A percentile compares a stretch with the other conserved stretches of the same genome.
phyloP scores from a whole-genome alignment of 176 grass and related monocot genomes.

The Triticum monococcum region DNA sequence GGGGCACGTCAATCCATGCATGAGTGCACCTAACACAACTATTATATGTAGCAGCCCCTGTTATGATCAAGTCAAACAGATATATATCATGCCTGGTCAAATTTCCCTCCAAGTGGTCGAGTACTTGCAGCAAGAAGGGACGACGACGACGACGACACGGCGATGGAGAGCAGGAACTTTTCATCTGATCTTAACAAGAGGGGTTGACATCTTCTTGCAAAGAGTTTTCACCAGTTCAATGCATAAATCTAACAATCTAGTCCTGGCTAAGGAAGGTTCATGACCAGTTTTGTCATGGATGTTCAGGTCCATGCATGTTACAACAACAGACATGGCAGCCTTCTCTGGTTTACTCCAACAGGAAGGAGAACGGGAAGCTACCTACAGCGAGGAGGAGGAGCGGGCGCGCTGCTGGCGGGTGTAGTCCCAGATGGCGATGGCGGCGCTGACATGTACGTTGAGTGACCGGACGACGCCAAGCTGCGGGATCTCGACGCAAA shows the following conservation, averaged over 20 bases:
- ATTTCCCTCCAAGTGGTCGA: too few relatives aligned
- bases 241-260: not conserved
- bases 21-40: too few relatives aligned
- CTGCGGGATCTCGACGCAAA: slow-evolving; percentile 90
- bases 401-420: slow-evolving; percentile 50
- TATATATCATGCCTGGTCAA: too few relatives aligned
- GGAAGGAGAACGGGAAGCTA: not conserved
- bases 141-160: too few relatives aligned
- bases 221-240: not conserved
- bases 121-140: too few relatives aligned
- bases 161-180: too few relatives aligned
- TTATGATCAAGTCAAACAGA: too few relatives aligned
- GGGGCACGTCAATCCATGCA: too few relatives aligned
- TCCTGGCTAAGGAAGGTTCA: not conserved
- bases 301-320: not conserved
- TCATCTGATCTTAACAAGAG: too few relatives aligned
- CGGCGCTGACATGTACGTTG: slow-evolving; percentile 90
- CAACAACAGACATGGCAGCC: not conserved
- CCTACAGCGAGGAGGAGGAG: not conserved
- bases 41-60: too few relatives aligned
- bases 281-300: not conserved
- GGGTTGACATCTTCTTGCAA: not conserved
- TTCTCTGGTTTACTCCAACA: not conserved
- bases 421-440: slow-evolving; percentile 94
- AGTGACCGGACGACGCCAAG: slow-evolving; percentile 85